A percentile compares a stretch with the other conserved stretches of the same genome.
Evolutionary conservation across 148 eudicot species (phyloP).

Genomic region (Rhododendron ovatum): DNA sequence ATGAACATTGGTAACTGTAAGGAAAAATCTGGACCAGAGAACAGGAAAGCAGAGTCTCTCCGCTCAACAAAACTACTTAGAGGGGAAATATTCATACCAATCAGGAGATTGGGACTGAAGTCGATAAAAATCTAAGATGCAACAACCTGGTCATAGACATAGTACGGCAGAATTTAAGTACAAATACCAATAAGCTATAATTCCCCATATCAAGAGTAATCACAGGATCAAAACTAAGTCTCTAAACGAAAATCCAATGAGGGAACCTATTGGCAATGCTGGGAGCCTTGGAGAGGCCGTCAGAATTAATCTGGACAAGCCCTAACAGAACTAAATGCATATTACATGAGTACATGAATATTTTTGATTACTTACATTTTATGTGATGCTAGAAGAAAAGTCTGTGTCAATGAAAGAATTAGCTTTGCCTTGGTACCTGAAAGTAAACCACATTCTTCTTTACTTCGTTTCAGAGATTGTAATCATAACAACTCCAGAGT

Average conservation of each 20-base stretch:
- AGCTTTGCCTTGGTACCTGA: slow-evolving; percentile 9
- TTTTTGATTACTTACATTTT: slow-evolving; percentile 7
- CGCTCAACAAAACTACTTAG: background rate
- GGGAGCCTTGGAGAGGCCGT: background rate
- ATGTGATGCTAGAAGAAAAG: slow-evolving; percentile 1
- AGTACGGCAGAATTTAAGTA: background rate
- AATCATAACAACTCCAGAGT: background rate
- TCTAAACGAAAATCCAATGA: background rate
- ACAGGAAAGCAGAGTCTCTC: background rate
- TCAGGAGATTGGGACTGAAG: background rate
- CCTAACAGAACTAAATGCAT: background rate
- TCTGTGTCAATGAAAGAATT: background rate
- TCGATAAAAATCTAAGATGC: background rate
- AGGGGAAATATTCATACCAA: background rate
- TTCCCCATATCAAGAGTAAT: background rate
- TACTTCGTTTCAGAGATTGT: background rate
- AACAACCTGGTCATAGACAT: background rate
- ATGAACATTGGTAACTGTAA: background rate
- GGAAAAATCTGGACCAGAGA: background rate
- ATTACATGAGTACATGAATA: background rate
- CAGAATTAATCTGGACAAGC: background rate
- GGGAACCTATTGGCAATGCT: background rate
- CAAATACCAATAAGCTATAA: background rate
- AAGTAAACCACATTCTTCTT: background rate
- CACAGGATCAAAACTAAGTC: background rate